These are phyloP conservation scores for Neurospora terricola DNA, from an alignment of 495 filamentous ascomycete genomes.

Conservation along the genomic window DNA sequence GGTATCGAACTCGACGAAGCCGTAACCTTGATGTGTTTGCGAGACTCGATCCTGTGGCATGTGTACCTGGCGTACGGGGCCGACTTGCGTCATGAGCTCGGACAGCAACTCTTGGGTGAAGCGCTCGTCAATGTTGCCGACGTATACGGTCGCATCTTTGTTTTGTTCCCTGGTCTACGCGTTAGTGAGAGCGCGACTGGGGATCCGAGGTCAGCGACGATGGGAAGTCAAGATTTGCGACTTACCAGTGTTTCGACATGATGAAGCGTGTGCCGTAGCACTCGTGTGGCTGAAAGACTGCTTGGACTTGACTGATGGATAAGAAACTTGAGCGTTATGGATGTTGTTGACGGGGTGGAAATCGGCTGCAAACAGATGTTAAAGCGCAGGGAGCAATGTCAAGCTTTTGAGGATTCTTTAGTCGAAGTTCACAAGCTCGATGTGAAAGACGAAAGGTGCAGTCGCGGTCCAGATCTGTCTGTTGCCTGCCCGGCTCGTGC, in stretches of 20 bases:
- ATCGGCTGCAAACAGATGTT: neutral
- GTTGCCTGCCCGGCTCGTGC: neutral
- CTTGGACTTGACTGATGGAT: neutral
- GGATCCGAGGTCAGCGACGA: neutral
- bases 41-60: constrained; percentile 96
- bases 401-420: neutral
- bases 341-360: neutral
- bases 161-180: constrained; percentile 74
- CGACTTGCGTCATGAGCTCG: constrained; percentile 96
- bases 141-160: constrained; percentile 96
- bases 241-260: constrained; percentile 61
- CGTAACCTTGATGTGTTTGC: constrained; percentile 93
- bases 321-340: neutral
- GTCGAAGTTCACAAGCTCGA: neutral
- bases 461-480: neutral
- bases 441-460: neutral
- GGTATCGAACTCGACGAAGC: constrained; percentile 95
- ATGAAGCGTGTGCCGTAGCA: neutral
- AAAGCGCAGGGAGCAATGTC: neutral
- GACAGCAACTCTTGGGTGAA: constrained; percentile 83
- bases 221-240: neutral
- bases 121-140: constrained; percentile 96
- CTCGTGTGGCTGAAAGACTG: neutral
- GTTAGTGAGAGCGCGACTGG: neutral
- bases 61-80: constrained; percentile 94